phyloP scores from a whole-genome alignment of 495 filamentous ascomycete genomes.

The Xylaria intraflava region DNA sequence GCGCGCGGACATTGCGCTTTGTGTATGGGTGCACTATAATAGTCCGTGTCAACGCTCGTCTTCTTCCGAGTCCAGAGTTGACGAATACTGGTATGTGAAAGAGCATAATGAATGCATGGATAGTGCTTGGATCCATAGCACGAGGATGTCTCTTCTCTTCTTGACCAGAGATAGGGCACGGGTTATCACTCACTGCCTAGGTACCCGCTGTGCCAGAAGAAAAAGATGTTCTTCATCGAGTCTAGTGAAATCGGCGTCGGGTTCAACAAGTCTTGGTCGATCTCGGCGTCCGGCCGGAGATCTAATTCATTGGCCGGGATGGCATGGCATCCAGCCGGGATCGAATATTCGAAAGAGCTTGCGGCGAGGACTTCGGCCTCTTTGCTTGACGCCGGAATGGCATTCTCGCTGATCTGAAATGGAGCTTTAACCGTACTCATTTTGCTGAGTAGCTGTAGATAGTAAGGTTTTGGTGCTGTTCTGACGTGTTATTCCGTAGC shows the following conservation, averaged over 20 bases:
- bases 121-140: neutral
- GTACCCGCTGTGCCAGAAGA: slow-evolving; percentile 51
- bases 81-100: neutral
- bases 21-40: slow-evolving; percentile 41
- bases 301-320: slow-evolving; percentile 35
- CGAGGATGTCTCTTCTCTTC: neutral
- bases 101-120: neutral
- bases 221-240: slow-evolving; percentile 47
- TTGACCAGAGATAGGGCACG: neutral
- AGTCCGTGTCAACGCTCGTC: slow-evolving; percentile 4
- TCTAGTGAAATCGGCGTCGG: slow-evolving; percentile 30
- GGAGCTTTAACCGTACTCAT: slow-evolving; percentile 7
- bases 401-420: slow-evolving; percentile 1
- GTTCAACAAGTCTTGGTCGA: slow-evolving; percentile 39
- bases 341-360: slow-evolving; percentile 16
- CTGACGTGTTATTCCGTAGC: neutral
- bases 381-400: slow-evolving; percentile 5
- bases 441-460: neutral
- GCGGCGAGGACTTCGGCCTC: neutral
- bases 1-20: slow-evolving; percentile 49
- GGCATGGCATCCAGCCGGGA: slow-evolving; percentile 27
- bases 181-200: slow-evolving; percentile 9
- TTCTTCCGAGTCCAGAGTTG: neutral
- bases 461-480: neutral
- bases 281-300: slow-evolving; percentile 38